phyloP scores from a whole-genome alignment of 345 rosid genomes.

The Orychophragmus violaceus region DNA sequence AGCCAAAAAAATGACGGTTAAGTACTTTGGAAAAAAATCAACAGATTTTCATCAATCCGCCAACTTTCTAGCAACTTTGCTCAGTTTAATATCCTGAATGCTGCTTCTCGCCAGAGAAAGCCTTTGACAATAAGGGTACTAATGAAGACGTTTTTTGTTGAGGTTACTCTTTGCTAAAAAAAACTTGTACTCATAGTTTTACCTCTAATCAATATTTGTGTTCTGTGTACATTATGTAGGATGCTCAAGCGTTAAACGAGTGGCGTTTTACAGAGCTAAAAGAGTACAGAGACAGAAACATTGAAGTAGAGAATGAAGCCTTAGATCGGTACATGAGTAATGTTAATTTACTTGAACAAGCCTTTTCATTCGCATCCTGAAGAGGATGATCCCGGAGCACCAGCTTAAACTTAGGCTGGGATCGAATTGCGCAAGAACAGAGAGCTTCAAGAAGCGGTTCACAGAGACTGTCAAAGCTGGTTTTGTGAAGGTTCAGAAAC shows the following conservation, averaged over 20 bases:
- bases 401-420: slow-evolving; percentile 48
- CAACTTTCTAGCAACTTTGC: slow-evolving; percentile 85
- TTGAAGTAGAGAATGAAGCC: slow-evolving; percentile 76
- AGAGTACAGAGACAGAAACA: slow-evolving; percentile 62
- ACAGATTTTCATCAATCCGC: slow-evolving; percentile 65
- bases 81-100: slow-evolving; percentile 72
- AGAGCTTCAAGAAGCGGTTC: slow-evolving; percentile 49
- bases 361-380: slow-evolving; percentile 44
- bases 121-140: slow-evolving; percentile 60
- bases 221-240: slow-evolving; percentile 42
- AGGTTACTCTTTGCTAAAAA: too few species aligned
- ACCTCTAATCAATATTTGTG: too few species aligned
- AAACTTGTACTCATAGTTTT: too few species aligned
- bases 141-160: too few species aligned
- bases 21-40: too few species aligned
- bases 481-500: slow-evolving; percentile 46
- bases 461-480: slow-evolving; percentile 53
- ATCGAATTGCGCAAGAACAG: slow-evolving; percentile 43
- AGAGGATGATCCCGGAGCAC: slow-evolving; percentile 29
- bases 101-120: slow-evolving; percentile 63
- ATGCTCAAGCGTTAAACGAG: slow-evolving; percentile 74
- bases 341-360: slow-evolving; percentile 68
- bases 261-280: slow-evolving; percentile 90
- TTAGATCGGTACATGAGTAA: slow-evolving; percentile 80
- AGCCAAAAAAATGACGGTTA: too few species aligned